Percentiles rank a stretch among this genome's conserved stretches.
Evolutionary conservation across 768 basidiomycete species (phyloP).

Genomic region (Phanerochaete sordida): DNA sequence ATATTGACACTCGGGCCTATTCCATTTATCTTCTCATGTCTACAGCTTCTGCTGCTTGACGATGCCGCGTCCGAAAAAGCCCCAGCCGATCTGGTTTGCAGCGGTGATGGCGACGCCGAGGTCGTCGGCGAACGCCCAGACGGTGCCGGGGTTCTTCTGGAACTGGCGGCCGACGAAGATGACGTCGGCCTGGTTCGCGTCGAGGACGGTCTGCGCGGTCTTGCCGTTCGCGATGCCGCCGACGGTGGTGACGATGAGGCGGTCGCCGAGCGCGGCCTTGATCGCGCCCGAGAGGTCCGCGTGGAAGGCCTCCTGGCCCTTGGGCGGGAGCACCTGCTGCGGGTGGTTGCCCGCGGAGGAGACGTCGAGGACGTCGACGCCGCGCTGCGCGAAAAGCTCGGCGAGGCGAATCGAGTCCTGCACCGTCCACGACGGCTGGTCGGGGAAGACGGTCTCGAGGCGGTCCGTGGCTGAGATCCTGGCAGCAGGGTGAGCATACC

Average conservation of each 20-base stretch:
- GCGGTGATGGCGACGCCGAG: constrained; percentile 43
- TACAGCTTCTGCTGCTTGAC: background rate
- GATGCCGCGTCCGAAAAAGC: constrained; percentile 8
- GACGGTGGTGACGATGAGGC: constrained; percentile 45
- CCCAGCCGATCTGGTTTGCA: constrained; percentile 57
- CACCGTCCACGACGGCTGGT: constrained; percentile 62
- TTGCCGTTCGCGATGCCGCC: constrained; percentile 55
- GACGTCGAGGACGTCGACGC: constrained; percentile 75
- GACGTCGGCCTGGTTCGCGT: constrained; percentile 55
- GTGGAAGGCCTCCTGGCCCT: constrained; percentile 17
- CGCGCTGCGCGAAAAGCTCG: constrained; percentile 52
- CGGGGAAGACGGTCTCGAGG: constrained; percentile 53
- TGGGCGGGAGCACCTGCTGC: constrained; percentile 41
- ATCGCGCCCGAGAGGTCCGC: constrained; percentile 26
- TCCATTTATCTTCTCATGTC: too few relatives aligned
- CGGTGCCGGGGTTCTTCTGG: constrained; percentile 54
- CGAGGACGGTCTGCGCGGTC: constrained; percentile 55
- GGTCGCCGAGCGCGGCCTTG: constrained; percentile 41
- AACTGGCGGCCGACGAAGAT: constrained; percentile 37
- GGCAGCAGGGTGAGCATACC: background rate
- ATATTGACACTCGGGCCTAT: too few relatives aligned
- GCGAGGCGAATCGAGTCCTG: constrained; percentile 66
- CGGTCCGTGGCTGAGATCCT: constrained; percentile 74
- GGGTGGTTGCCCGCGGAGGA: constrained; percentile 61
- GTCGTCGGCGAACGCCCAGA: constrained; percentile 53